Evolutionary conservation across 2,329 filamentous ascomycete genomes (phyloP).

Genomic region (Tolypocladium pustulatum): DNA sequence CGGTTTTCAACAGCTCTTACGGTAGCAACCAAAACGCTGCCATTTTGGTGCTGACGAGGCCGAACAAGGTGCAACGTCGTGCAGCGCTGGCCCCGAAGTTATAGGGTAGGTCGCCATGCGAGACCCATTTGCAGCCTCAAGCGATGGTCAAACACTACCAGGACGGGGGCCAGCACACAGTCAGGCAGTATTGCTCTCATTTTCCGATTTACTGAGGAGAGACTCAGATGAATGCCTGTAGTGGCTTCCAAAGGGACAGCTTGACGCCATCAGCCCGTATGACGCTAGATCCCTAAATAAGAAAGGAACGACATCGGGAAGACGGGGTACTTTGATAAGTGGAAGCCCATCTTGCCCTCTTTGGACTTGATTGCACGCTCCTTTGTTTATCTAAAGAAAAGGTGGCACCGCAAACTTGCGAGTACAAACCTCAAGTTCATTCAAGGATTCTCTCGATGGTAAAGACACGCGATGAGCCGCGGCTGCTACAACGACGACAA

Average conservation of each 20-base stretch:
- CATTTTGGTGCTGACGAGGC: neutral
- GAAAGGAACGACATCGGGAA: too few species aligned
- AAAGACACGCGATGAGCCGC: too few species aligned
- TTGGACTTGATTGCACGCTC: too few species aligned
- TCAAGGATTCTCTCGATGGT: too few species aligned
- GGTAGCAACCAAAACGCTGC: neutral
- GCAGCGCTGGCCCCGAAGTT: too few species aligned
- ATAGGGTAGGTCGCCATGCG: neutral
- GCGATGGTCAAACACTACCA: neutral
- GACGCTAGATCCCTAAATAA: neutral
- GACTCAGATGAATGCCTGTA: neutral
- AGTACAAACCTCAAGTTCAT: too few species aligned
- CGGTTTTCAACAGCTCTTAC: neutral
- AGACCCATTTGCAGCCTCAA: neutral
- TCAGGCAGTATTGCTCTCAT: neutral
- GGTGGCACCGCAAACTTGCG: too few species aligned
- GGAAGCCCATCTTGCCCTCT: too few species aligned
- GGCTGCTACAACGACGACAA: too few species aligned
- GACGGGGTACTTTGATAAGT: too few species aligned
- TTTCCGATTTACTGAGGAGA: too few species aligned
- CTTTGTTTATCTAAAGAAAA: too few species aligned
- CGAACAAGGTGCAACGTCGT: neutral
- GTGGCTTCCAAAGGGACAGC: neutral
- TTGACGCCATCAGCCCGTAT: neutral
- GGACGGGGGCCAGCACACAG: neutral